Percentiles rank a stretch among this genome's conserved stretches.
These are phyloP conservation scores for Lentinus brumalis DNA, from an alignment of 768 basidiomycete species.

Conservation along the genomic window DNA sequence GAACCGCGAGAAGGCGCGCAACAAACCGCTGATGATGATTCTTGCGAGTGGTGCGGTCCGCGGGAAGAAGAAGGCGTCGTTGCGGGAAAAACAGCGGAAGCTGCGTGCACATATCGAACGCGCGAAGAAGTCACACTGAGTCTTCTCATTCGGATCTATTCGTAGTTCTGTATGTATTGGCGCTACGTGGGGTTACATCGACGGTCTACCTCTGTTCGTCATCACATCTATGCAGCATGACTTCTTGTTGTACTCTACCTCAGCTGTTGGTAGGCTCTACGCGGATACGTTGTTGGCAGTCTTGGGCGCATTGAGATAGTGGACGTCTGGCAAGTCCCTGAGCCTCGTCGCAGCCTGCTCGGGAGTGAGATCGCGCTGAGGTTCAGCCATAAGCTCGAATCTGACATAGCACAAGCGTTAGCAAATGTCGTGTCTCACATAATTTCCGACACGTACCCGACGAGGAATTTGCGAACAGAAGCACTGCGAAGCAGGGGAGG, in stretches of 20 bases:
- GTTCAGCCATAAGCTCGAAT: conserved; percentile 89
- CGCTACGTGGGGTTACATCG: neutral
- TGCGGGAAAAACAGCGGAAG: conserved; percentile 81
- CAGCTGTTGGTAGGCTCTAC: conserved; percentile 8
- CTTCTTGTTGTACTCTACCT: neutral
- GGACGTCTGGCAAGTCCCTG: conserved; percentile 54
- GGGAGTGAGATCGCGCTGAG: conserved; percentile 87
- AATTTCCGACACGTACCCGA: conserved; percentile 58
- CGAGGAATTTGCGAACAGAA: conserved; percentile 84
- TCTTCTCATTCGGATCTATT: neutral
- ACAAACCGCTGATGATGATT: conserved; percentile 97
- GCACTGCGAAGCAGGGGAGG: conserved; percentile 85
- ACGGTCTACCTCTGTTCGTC: neutral
- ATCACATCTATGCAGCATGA: neutral
- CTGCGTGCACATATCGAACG: conserved; percentile 74
- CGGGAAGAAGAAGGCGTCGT: conserved; percentile 80
- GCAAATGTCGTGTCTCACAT: conserved; percentile 4
- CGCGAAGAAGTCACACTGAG: conserved; percentile 51
- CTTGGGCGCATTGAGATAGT: conserved; percentile 49
- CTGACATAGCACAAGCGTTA: conserved; percentile 37
- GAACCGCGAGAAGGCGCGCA: conserved; percentile 88
- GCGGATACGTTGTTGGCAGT: conserved; percentile 4
- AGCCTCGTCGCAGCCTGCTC: conserved; percentile 81
- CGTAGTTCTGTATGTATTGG: neutral
- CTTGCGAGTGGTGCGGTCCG: conserved; percentile 73